These are phyloP conservation scores for Suillus subalutaceus DNA, from an alignment of 768 basidiomycete species.

Conservation along the genomic window DNA sequence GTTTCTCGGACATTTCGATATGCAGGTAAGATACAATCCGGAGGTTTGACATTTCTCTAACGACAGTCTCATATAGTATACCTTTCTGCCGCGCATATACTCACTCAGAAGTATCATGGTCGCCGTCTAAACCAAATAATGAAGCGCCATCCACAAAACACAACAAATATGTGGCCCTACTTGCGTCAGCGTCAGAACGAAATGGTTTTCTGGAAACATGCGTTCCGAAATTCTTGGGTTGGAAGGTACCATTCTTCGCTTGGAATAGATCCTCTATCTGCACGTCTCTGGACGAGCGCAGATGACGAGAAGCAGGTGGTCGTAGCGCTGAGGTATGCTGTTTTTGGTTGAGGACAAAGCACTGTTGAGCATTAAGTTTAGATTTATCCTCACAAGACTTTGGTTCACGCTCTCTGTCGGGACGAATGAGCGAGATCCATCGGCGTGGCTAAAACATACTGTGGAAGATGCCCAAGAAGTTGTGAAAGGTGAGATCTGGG, in stretches of 20 bases:
- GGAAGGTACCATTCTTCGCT: conserved; percentile 33
- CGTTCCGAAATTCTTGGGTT: conserved; percentile 57
- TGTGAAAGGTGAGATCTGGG: conserved; percentile 63
- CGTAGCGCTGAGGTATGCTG: conserved; percentile 56
- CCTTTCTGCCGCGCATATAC: conserved; percentile 56
- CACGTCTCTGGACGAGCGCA: conserved; percentile 59
- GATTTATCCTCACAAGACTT: conserved; percentile 64
- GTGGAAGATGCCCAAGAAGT: conserved; percentile 56
- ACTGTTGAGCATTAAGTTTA: conserved; percentile 25
- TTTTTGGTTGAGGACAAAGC: background rate
- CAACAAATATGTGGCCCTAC: conserved; percentile 77
- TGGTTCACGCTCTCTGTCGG: conserved; percentile 67
- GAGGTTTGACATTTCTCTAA: conserved; percentile 7
- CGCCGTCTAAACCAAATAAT: conserved; percentile 45
- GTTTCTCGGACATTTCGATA: conserved; percentile 67
- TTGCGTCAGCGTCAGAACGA: conserved; percentile 54
- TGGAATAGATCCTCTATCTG: conserved; percentile 40
- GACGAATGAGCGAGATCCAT: conserved; percentile 32
- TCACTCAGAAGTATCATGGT: conserved; percentile 52
- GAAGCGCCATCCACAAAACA: conserved; percentile 42
- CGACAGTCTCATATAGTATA: conserved; percentile 47
- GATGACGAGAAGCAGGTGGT: conserved; percentile 59
- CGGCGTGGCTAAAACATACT: conserved; percentile 36
- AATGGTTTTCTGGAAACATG: conserved; percentile 33
- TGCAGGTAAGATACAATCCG: conserved; percentile 46